Base-by-base conservation (phyloP, 805 yeast genomes). In the Teunomyces barrocoloradensis region DNA sequence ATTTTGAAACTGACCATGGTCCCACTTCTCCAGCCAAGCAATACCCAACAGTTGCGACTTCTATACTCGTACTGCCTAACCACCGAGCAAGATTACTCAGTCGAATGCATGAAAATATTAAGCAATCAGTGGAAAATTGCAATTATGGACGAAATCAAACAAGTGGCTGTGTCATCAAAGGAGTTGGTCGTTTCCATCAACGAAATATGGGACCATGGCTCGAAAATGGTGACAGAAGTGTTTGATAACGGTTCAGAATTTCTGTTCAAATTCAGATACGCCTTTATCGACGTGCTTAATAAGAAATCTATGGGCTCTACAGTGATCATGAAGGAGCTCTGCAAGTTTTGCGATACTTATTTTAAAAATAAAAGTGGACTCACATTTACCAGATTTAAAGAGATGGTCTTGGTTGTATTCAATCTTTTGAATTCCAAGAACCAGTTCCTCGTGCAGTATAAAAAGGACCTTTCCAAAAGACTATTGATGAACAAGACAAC, bases 381-480 rank as follows among this genome's bases (percentile, higher is more conserved):
- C 21, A 4, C 50, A 10, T 60, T 53, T 49, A 44, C 47, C 2
- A 56, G 53, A 6, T 58, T 62, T 41, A 48, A 54, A 28, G 34
- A 46, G 1, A 56, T 57, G 5, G 61, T 60, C 18, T 36, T 63
- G 23, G 49, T 54, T 2, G 55, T 72, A 6, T 73, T 69, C 60
- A 64, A 68, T 32, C 57, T 62, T 6, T 45, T 73, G 4, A 55
- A 60, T 42, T 68, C 64, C 53, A 73, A 73, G 44, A 53, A 50
- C 25, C 68, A 63, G 12, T 71, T 73, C 44, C 47, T 69, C 3
- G 38, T 51, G 1, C 47, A 52, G 2, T 73, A 70, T 53, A 65
- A 64, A 46, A 58, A 58, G 33, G 73, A 70, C 33, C 56, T 73
- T n/a, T 68, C 75, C 3, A 61, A 60, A 42, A 53, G 78, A 44